A percentile compares a stretch with the other conserved stretches of the same genome.
These are phyloP conservation scores for Ustilago bromivora DNA, from an alignment of 1,284 basidiomycete genomes.

Conservation along the genomic window DNA sequence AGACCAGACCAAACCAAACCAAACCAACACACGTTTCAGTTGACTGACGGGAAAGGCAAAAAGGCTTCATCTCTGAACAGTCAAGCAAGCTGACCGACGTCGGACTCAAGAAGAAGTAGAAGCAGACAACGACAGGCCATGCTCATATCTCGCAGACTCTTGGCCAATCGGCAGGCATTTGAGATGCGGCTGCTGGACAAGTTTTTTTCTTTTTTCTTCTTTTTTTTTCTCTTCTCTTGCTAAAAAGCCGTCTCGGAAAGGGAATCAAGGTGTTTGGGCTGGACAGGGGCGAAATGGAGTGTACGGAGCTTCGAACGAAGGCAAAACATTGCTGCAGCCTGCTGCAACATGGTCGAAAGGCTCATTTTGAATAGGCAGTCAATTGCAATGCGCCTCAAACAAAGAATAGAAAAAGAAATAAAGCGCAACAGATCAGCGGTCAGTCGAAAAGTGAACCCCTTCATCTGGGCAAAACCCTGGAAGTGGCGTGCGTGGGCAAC, in stretches of 20 bases:
- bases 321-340: slow-evolving; percentile 10
- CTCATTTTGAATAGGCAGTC: background rate
- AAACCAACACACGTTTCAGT: background rate
- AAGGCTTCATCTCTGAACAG: slow-evolving; percentile 11
- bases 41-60: background rate
- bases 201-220: background rate
- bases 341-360: background rate
- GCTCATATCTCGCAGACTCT: slow-evolving; percentile 48
- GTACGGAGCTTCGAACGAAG: slow-evolving; percentile 14
- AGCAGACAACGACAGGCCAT: background rate
- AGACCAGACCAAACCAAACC: too few relatives aligned
- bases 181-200: slow-evolving; percentile 35
- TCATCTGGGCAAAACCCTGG: background rate
- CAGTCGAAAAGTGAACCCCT: background rate
- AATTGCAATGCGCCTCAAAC: background rate
- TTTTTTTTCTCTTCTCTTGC: too few relatives aligned
- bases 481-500: slow-evolving; percentile 1
- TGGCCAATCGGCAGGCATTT: slow-evolving; percentile 53
- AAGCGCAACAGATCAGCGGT: slow-evolving; percentile 2
- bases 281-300: slow-evolving; percentile 4
- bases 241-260: background rate
- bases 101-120: too few relatives aligned
- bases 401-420: background rate
- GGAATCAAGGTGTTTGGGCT: background rate
- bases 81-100: slow-evolving; percentile 35